Conservation (phyloP, 495 filamentous ascomycete genomes). For the Penicillium tannophilum region DNA sequence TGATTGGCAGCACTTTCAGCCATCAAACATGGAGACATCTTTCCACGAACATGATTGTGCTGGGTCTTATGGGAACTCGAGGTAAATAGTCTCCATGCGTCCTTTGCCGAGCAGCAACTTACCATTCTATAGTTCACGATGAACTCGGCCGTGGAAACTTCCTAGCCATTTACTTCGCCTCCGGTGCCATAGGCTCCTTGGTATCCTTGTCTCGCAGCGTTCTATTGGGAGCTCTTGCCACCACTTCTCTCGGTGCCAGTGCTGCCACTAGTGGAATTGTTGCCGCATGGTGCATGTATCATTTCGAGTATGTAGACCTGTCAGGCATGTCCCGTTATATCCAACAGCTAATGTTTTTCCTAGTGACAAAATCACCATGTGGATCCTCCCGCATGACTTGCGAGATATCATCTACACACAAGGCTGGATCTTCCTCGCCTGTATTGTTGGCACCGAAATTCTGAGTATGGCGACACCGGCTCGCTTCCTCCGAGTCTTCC, state of each 20-base stretch:
- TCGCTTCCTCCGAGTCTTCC: slow-evolving; percentile 25
- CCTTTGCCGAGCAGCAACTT: neutral
- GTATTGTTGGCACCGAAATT: slow-evolving; percentile 42
- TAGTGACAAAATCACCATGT: slow-evolving; percentile 46
- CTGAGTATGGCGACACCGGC: slow-evolving; percentile 34
- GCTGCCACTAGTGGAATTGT: slow-evolving; percentile 70
- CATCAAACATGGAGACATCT: slow-evolving; percentile 73
- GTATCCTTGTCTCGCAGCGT: slow-evolving; percentile 62
- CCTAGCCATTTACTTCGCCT: slow-evolving; percentile 71
- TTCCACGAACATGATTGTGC: slow-evolving; percentile 64
- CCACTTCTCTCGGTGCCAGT: slow-evolving; percentile 70
- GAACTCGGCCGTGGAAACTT: slow-evolving; percentile 85
- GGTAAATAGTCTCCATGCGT: slow-evolving; percentile 39
- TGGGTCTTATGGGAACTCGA: slow-evolving; percentile 60
- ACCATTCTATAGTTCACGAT: slow-evolving; percentile 66
- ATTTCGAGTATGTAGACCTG: slow-evolving; percentile 47
- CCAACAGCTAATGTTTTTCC: slow-evolving; percentile 5
- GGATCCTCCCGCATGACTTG: slow-evolving; percentile 45
- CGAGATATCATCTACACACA: slow-evolving; percentile 36
- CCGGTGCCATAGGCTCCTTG: slow-evolving; percentile 68
- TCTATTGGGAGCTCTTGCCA: slow-evolving; percentile 48
- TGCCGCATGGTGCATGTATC: slow-evolving; percentile 68
- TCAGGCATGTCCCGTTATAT: neutral
- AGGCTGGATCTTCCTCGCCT: slow-evolving; percentile 39
- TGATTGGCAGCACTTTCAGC: slow-evolving; percentile 76